Base-by-base conservation (phyloP, 2,329 filamentous ascomycete genomes). In the Anisogramma anomala region DNA sequence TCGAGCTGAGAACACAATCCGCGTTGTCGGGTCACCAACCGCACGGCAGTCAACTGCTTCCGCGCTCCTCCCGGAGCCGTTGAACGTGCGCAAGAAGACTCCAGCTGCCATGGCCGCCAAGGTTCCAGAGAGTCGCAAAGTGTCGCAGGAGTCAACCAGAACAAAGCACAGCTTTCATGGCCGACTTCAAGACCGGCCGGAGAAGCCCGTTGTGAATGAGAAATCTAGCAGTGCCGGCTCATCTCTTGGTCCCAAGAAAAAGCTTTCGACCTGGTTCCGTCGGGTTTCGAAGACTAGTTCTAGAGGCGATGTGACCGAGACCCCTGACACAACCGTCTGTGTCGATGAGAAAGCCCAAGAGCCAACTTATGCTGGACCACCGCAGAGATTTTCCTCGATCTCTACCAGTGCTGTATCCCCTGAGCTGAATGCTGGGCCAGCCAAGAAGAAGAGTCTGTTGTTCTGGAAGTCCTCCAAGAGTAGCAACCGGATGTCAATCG, bases 401-500 rank as follows among this genome's bases (percentile, higher is more conserved):
- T 35, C 43, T 8, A 49, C 39, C n/a, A 36, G 38, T n/a, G 25
- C 38, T 28, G 50, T 42, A 35, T 46, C 49, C 6, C 41, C 13
- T 41, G 50, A n/a, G 38, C 50, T 18, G 49, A 19, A 3, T 19
- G 17, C 28, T 14, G 51, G 33, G 53, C 41, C 49, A 22, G 43
- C 54, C 2, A 57, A 55, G 37, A 75, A 68, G 58, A 74, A 69
- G 59, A 69, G 62, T 7, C 74, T 77, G 46, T 62, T 60, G 4
- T 77, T 77, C 47, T 77, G 71, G 72, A 74, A 72, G 53, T 63
- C 56, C 6, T 57, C 49, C 19, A 68, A 64, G 49, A 59, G 55
- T 13, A 51, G 66, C 22, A 52, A 59, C 3, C 58, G 62, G 36
- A 64, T 69, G 61, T 67, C 63, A 2, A 58, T 68, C 41, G 62